These are phyloP conservation scores for Phaseolus lunatus DNA, from an alignment of 306 rosid genomes.

Conservation along the genomic window DNA sequence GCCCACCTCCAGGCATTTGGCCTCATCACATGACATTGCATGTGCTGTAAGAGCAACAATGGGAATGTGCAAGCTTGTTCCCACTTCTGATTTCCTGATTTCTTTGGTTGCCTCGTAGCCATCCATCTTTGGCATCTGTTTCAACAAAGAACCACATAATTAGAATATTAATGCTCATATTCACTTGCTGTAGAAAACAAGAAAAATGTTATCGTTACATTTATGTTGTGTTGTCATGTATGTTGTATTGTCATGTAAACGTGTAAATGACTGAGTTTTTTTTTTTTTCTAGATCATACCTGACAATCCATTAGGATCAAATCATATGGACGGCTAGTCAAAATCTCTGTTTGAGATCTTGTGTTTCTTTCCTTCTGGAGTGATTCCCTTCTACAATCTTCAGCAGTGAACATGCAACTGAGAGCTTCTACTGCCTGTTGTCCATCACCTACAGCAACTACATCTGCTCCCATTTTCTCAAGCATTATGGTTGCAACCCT, in stretches of 20 bases:
- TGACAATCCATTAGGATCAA: constrained; percentile 99
- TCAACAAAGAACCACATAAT: constrained; percentile 34
- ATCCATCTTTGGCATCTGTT: constrained; percentile 99
- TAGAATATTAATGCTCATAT: constrained; percentile 14
- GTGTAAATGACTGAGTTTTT: too few relatives aligned
- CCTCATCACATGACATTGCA: constrained; percentile 99
- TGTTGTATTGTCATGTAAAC: too few relatives aligned
- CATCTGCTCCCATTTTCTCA: constrained; percentile 95
- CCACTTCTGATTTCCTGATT: constrained; percentile 86
- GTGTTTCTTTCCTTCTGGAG: constrained; percentile 52
- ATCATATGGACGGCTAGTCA: constrained; percentile 61
- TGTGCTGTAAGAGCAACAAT: constrained; percentile 97
- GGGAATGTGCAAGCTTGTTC: constrained; percentile 76
- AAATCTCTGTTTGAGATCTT: constrained; percentile 55
- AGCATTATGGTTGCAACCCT: constrained; percentile 98
- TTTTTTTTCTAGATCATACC: too few relatives aligned
- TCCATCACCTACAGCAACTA: constrained; percentile 89
- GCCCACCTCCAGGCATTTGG: constrained; percentile 97
- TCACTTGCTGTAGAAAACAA: neutral
- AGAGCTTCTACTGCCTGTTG: constrained; percentile 93
- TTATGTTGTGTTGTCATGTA: too few relatives aligned
- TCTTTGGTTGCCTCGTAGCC: constrained; percentile 97
- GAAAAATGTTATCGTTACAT: neutral
- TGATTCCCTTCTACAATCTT: constrained; percentile 58
- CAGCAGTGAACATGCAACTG: constrained; percentile 52